Percentiles rank a stretch among this genome's conserved stretches.
Evolutionary conservation across 108 stramenopile genomes (phyloP).

Genomic region (Chaetoceros muelleri): DNA sequence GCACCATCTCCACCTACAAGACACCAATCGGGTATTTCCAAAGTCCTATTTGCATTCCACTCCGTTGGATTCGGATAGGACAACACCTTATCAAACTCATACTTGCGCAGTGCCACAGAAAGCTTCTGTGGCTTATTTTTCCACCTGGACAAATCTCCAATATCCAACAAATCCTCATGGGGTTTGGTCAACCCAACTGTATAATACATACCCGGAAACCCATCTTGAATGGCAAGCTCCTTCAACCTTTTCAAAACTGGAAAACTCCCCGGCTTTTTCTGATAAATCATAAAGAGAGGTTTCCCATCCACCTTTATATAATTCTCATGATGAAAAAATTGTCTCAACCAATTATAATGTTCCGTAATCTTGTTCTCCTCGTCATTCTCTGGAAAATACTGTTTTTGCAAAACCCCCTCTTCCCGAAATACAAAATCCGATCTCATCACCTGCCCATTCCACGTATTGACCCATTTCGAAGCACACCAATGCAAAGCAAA

Average conservation of each 20-base stretch:
- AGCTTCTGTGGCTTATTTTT: not conserved
- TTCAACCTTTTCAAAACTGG: slow-evolving; percentile 25
- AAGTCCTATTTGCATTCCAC: slow-evolving; percentile 11
- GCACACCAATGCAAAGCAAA: slow-evolving; percentile 54
- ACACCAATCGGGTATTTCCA: slow-evolving; percentile 41
- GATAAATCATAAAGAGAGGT: slow-evolving; percentile 43
- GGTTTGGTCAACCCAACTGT: slow-evolving; percentile 21
- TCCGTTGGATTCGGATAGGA: slow-evolving; percentile 40
- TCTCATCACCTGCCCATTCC: slow-evolving; percentile 37
- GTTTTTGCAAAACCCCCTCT: slow-evolving; percentile 26
- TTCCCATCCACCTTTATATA: slow-evolving; percentile 36
- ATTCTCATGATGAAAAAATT: slow-evolving; percentile 50
- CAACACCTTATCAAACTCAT: slow-evolving; percentile 1
- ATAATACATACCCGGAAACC: slow-evolving; percentile 34
- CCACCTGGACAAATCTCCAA: not conserved
- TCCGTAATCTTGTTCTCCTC: slow-evolving; percentile 17
- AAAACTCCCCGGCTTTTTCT: slow-evolving; percentile 12
- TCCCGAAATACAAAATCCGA: not conserved
- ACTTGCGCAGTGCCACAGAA: not conserved
- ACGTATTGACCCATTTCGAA: slow-evolving; percentile 29
- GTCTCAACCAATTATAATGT: slow-evolving; percentile 47
- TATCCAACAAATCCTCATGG: slow-evolving; percentile 15
- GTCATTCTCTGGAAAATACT: slow-evolving; percentile 24
- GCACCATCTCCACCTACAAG: not conserved
- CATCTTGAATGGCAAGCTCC: slow-evolving; percentile 33